Conservation (phyloP, 768 basidiomycete genomes). For the Trametes cubensis region DNA sequence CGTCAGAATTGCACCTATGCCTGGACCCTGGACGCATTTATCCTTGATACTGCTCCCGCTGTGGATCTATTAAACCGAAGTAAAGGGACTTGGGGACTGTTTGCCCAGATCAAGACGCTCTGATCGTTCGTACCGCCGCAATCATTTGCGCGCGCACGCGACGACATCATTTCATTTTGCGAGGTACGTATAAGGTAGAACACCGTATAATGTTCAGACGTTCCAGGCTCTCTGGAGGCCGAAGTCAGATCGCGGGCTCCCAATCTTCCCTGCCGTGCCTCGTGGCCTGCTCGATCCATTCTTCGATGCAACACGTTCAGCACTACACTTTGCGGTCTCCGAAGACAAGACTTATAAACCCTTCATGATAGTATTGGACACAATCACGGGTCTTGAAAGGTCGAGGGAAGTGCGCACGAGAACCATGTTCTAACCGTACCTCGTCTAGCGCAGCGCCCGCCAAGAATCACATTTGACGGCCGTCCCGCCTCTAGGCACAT, state of each 20-base stretch:
- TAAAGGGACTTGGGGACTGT: too few species aligned
- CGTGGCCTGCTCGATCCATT: neutral
- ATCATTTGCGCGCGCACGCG: neutral
- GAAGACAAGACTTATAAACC: too few species aligned
- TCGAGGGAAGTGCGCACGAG: neutral
- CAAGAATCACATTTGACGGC: neutral
- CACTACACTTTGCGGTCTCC: too few species aligned
- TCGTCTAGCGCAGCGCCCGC: neutral
- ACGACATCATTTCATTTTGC: neutral
- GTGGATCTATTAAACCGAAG: neutral
- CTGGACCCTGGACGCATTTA: neutral
- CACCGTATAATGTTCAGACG: too few species aligned
- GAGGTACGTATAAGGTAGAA: too few species aligned
- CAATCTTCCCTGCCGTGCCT: neutral
- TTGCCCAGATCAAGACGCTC: neutral
- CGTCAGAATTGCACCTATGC: neutral
- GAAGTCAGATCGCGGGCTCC: constrained; percentile 1
- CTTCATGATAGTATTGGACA: too few species aligned
- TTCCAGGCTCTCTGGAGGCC: too few species aligned
- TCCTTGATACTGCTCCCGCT: too few species aligned
- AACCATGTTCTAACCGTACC: neutral
- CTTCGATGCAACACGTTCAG: too few species aligned
- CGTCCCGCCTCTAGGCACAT: neutral
- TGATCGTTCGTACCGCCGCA: neutral
- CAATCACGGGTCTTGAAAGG: neutral